phyloP scores from a whole-genome alignment of 2,329 filamentous ascomycete genomes.

The Aspergillus aculeatus region DNA sequence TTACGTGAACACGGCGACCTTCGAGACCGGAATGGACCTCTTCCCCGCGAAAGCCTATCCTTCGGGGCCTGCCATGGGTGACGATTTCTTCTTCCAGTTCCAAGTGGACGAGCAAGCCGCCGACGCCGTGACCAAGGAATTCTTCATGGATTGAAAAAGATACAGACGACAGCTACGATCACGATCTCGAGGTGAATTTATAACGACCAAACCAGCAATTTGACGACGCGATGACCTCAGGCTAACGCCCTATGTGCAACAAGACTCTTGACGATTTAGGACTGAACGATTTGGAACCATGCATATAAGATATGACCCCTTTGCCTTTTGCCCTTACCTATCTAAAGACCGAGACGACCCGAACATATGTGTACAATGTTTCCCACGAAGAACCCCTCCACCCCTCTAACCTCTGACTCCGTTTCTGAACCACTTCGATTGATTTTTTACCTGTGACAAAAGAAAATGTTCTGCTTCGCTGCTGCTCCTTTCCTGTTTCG shows the following conservation, averaged over 20 bases:
- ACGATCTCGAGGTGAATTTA: background rate
- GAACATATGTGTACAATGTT: slow-evolving; percentile 23
- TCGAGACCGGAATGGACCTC: slow-evolving; percentile 34
- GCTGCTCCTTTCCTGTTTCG: background rate
- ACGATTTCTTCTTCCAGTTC: slow-evolving; percentile 41
- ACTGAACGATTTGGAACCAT: slow-evolving; percentile 22
- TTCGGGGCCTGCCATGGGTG: slow-evolving; percentile 24
- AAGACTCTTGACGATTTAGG: slow-evolving; percentile 20
- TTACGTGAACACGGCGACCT: slow-evolving; percentile 32
- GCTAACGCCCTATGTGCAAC: slow-evolving; percentile 19
- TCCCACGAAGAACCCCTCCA: background rate
- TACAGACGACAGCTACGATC: slow-evolving; percentile 3
- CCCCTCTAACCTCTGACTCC: background rate
- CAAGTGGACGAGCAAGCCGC: slow-evolving; percentile 34
- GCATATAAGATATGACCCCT: slow-evolving; percentile 18
- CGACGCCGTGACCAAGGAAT: slow-evolving; percentile 24
- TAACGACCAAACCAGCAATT: slow-evolving; percentile 7
- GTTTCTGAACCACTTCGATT: background rate
- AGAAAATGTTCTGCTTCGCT: slow-evolving; percentile 1
- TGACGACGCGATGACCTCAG: slow-evolving; percentile 19
- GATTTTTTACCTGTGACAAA: slow-evolving; percentile 12
- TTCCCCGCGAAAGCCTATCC: slow-evolving; percentile 35
- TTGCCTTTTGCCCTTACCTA: background rate
- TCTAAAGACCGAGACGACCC: slow-evolving; percentile 16
- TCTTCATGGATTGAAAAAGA: slow-evolving; percentile 21